Base-by-base conservation (phyloP, 345 rosid genomes). In the Eucalyptus decipiens region DNA sequence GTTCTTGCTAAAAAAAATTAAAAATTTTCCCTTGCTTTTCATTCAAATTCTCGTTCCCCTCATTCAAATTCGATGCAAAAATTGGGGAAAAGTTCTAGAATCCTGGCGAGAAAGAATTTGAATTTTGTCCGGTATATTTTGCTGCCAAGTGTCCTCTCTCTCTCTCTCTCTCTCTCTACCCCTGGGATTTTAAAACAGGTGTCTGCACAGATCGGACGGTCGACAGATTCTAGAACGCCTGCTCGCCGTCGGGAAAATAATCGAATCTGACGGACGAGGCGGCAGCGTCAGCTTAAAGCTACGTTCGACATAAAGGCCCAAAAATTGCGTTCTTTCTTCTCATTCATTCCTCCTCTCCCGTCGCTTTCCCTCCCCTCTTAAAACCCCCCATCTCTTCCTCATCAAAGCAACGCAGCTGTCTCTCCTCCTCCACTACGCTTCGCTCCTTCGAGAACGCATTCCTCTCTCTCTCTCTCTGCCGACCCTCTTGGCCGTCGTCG, bases 251-350 rank as follows among this genome's bases (percentile, higher is more conserved):
- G 11, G 21, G 24, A 37, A 67, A 30, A 89, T 85, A 60, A 47
- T 65, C 85, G n/a, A 90, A 95, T 95, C 96, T 13, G 90, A 94
- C 90, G 96, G 94, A n/a, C 49, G 67, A 40, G 19, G 87, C 86
- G 54, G 88, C 91, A 89, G 96, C 96, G 94, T 95, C 92, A 91
- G 90, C 88, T 67, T 89, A 90, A 94, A 92, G 95, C 94, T 90
- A 90, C 45, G 88, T 86, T 88, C 88, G 90, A 50, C 24, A 28
- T 37, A n/a, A 67, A 32, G 5, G 58, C 58, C 26, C 2, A 58
- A 60, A 49, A 4, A 28, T 86, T n/a, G 50, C 88, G 8, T 32
- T 37, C 37, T 19, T 19, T 65, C 65, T 32, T 80, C 42, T 23
- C 26, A 6, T 87, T 87, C 65, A 4, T 40, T 48, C 58, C 62